Evolutionary conservation across 345 rosid genomes (phyloP).

Genomic region (Rubroshorea leprosula): DNA sequence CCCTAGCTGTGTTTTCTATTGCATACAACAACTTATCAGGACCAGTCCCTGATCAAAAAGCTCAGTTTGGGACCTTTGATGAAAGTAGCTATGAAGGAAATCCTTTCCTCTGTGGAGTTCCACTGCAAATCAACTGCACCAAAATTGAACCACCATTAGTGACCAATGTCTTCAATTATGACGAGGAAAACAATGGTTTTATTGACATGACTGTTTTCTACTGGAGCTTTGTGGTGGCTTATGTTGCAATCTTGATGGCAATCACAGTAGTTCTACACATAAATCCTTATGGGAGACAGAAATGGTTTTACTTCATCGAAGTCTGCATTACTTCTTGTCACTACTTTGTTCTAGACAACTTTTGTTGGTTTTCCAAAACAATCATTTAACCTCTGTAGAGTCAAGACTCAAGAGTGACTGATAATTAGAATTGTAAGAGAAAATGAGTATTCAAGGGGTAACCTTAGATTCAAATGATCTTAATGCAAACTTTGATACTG

Average conservation of each 20-base stretch:
- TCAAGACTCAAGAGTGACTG: not conserved
- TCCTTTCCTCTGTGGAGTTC: slow-evolving; percentile 23
- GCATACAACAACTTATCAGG: slow-evolving; percentile 28
- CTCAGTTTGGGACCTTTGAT: slow-evolving; percentile 24
- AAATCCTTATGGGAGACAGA: not conserved
- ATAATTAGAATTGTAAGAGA: not conserved
- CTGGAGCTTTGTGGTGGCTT: not conserved
- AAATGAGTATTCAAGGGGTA: not conserved
- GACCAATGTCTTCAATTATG: not conserved
- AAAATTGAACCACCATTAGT: not conserved
- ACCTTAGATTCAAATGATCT: not conserved
- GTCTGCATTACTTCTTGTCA: not conserved
- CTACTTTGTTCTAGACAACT: not conserved
- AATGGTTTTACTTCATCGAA: not conserved
- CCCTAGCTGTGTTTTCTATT: slow-evolving; percentile 4
- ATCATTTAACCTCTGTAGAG: not conserved
- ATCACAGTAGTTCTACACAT: not conserved
- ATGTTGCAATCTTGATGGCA: not conserved
- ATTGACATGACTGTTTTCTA: not conserved
- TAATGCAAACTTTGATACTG: not conserved
- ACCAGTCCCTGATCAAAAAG: not conserved
- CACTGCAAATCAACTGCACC: slow-evolving; percentile 9
- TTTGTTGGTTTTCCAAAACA: not conserved
- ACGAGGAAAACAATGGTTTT: not conserved
- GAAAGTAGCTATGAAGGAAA: slow-evolving; percentile 18